Evolutionary conservation across 768 basidiomycete genomes (phyloP), one percentile per base, ranked within the genome.

Genomic region (Stropharia rugosoannulata): DNA sequence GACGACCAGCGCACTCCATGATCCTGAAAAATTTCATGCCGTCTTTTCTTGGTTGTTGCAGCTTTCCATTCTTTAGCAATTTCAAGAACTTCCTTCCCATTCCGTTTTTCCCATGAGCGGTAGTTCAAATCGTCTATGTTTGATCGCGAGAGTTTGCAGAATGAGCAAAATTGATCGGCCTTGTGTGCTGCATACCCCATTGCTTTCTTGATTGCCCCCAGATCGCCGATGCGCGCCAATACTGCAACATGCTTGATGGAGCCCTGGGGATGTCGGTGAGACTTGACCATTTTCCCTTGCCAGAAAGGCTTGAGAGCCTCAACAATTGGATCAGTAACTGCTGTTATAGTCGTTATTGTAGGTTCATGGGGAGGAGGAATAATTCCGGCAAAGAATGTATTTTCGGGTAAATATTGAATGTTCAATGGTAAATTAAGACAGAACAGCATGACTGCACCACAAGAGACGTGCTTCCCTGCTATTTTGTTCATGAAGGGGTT

Each of bases 401-500:
- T 74, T 54, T 75, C 73, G 2, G 63, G 54, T 11, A 36, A 54
- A 59, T 68, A 70, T 0, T 64, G 62, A 2, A 72, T 40, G 7
- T 66, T 39, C 2, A 49, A 49, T 4, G 73, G 75, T 1, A 75
- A 61, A 50, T 76, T 76, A 37, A 72, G 42, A 56, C 74, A 76
- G 19, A 65, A 70, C 1, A 72, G 52, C 22, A 66, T 44, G 48
- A 70, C 67, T 22, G 66, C 63, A 48, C 65, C 66, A 60, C 64
- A 68, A 4, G 68, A 70, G 19, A 61, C 55, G 5, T 13, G 25
- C 45, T 56, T 50, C 42, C 59, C 55, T 25, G 69, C 67, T 57
- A 65, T 68, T 54, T 73, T 71, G 39, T 70, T 72, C 4, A 60
- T 56, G 39, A 57, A 70, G 1, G 68, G 71, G 63, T 75, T 75